Conservation (phyloP, 306 rosid species). For the Psophocarpus tetragonolobus region DNA sequence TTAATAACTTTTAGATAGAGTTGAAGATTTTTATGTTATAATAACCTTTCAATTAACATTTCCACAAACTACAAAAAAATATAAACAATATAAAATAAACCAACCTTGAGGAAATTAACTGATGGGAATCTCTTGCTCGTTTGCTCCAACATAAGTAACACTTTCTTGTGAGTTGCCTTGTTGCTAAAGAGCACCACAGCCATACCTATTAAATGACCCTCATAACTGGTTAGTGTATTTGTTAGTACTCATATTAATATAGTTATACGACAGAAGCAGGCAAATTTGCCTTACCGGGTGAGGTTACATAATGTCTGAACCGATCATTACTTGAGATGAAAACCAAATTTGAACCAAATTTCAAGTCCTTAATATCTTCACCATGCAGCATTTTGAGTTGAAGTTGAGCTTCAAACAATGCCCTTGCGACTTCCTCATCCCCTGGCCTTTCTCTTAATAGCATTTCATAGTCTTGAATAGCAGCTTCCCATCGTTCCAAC, state of each 20-base stretch:
- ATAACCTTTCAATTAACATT: not conserved
- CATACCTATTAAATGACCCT: constrained; percentile 57
- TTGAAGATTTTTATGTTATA: not conserved
- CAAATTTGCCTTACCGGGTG: constrained; percentile 60
- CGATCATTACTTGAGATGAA: constrained; percentile 69
- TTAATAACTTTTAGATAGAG: not conserved
- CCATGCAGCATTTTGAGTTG: constrained; percentile 66
- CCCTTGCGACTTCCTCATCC: constrained; percentile 82
- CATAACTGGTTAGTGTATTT: constrained; percentile 14
- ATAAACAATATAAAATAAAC: constrained; percentile 15
- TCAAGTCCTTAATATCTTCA: constrained; percentile 66
- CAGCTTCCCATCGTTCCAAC: constrained; percentile 91
- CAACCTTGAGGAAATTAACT: constrained; percentile 90
- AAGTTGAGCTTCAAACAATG: constrained; percentile 72
- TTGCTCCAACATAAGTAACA: constrained; percentile 55
- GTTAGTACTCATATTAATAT: not conserved
- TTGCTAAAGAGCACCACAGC: constrained; percentile 78
- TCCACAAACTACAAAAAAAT: not conserved
- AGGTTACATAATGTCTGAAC: constrained; percentile 73
- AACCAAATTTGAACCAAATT: constrained; percentile 77
- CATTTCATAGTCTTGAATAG: constrained; percentile 84
- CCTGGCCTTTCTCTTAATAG: constrained; percentile 78
- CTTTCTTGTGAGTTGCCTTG: constrained; percentile 59
- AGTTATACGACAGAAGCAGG: not conserved
- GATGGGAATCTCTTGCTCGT: constrained; percentile 79